These are phyloP conservation scores for Candida frijolesensis DNA, from an alignment of 1,139 yeast species.

Conservation along the genomic window DNA sequence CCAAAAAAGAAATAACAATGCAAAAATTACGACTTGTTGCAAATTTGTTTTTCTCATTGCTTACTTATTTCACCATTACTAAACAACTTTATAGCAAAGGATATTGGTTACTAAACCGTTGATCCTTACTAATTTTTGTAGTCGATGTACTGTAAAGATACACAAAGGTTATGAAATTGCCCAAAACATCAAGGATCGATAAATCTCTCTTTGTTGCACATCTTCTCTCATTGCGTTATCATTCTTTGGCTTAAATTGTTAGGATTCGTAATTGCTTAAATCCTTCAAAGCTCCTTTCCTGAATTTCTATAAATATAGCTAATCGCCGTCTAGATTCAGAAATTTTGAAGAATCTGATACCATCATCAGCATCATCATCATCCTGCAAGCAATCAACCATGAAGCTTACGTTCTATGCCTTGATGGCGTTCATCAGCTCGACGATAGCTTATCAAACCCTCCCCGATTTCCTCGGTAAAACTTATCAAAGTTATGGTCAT, in stretches of 20 bases:
- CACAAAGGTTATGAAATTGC: neutral
- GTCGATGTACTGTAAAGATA: neutral
- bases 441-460: neutral
- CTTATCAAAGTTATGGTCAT: constrained; percentile 6
- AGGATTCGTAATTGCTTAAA: neutral
- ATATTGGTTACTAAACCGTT: neutral
- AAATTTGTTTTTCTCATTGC: neutral
- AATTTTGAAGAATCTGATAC: neutral
- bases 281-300: neutral
- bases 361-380: neutral
- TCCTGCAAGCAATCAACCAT: neutral
- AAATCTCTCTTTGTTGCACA: constrained; percentile 1
- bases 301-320: neutral
- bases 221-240: neutral
- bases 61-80: neutral
- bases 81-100: neutral
- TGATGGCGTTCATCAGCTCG: neutral
- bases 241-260: neutral
- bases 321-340: neutral
- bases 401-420: constrained; percentile 1
- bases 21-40: constrained; percentile 5
- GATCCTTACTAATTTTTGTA: neutral
- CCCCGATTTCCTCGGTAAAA: constrained; percentile 2
- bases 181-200: neutral
- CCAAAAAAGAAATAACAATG: neutral